phyloP scores from a whole-genome alignment of 768 basidiomycete genomes.

The Agrocybe chaxingu region DNA sequence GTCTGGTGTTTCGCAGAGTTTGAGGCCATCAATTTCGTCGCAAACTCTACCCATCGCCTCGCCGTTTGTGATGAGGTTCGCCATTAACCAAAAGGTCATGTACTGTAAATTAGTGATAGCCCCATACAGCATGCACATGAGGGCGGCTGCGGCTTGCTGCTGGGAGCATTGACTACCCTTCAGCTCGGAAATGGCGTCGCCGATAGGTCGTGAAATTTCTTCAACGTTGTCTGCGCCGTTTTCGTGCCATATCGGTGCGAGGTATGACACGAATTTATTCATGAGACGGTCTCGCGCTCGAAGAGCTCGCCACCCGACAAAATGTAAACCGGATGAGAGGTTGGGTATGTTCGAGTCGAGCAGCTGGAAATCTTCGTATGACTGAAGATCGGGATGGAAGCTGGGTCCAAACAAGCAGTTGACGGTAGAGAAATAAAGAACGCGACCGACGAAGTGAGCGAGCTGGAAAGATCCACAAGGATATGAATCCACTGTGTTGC shows the following conservation, averaged over 20 bases:
- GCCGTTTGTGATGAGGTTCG: background rate
- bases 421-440: background rate
- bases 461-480: background rate
- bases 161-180: background rate
- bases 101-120: conserved; percentile 2
- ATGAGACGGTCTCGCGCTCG: background rate
- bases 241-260: background rate
- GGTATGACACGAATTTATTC: background rate
- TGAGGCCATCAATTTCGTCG: no score
- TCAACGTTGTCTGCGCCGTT: background rate
- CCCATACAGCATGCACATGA: conserved; percentile 3
- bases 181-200: background rate
- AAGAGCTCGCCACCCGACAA: background rate
- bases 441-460: background rate
- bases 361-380: background rate
- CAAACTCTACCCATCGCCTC: background rate
- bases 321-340: background rate
- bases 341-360: conserved; percentile 1
- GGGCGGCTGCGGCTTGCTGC: background rate
- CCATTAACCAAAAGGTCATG: conserved; percentile 4
- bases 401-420: background rate
- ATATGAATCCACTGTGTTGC: no score
- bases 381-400: background rate
- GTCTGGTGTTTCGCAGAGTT: no score
- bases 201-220: background rate